These are phyloP conservation scores for Plasmodium gaboni DNA, from an alignment of 169 alveolate genomes.

Conservation along the genomic window DNA sequence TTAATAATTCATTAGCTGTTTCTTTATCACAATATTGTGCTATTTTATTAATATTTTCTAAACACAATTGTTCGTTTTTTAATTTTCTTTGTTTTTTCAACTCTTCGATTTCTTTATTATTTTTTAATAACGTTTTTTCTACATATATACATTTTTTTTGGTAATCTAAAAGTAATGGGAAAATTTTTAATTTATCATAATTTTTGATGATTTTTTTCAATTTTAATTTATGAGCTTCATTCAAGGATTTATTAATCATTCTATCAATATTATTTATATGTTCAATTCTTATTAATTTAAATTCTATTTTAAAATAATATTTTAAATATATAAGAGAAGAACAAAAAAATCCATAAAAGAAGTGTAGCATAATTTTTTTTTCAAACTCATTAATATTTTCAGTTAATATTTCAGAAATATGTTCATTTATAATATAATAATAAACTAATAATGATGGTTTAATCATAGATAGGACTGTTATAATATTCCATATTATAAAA, in stretches of 20 bases:
- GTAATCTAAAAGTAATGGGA: slow-evolving; percentile 41
- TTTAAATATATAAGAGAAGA: slow-evolving; percentile 56
- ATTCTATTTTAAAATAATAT: slow-evolving; percentile 32
- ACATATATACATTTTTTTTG: slow-evolving; percentile 37
- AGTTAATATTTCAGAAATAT: slow-evolving; percentile 30
- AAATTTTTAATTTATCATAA: slow-evolving; percentile 30
- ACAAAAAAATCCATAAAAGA: slow-evolving; percentile 54
- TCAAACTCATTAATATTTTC: slow-evolving; percentile 33
- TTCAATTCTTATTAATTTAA: slow-evolving; percentile 39
- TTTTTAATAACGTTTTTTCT: slow-evolving; percentile 19
- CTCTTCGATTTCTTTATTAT: slow-evolving; percentile 17
- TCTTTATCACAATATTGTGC: slow-evolving; percentile 60
- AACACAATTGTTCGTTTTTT: slow-evolving; percentile 14
- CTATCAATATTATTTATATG: slow-evolving; percentile 30
- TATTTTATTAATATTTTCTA: slow-evolving; percentile 22
- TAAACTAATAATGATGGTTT: slow-evolving; percentile 31
- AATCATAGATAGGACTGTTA: slow-evolving; percentile 27
- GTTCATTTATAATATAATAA: slow-evolving; percentile 58
- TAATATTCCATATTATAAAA: slow-evolving; percentile 44
- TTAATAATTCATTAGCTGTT: slow-evolving; percentile 20
- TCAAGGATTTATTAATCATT: slow-evolving; percentile 12
- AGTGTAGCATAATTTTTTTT: slow-evolving; percentile 35
- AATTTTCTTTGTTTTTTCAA: slow-evolving; percentile 15
- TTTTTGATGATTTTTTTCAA: slow-evolving; percentile 38
- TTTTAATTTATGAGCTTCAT: slow-evolving; percentile 27